Evolutionary conservation across 2,329 filamentous ascomycete species (phyloP), one percentile per base, ranked within the genome.

Genomic region (Sordariomycetes sp.): DNA sequence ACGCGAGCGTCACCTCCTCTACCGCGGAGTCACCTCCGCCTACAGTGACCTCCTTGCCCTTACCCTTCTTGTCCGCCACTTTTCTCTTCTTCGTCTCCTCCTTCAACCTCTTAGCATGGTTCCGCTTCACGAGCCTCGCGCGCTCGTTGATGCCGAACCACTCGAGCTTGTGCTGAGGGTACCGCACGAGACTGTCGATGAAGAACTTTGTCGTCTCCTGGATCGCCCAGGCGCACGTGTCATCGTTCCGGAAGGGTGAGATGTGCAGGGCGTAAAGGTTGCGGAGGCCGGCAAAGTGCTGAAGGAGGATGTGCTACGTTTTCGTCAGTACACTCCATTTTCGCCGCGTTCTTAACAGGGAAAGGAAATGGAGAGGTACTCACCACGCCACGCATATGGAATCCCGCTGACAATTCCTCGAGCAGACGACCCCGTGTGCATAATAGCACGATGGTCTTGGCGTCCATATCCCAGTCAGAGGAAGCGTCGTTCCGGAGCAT

Each of bases 401-500:
- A 77, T 61, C 73, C 77, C 42, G 76, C 70, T 22, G 78, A 78
- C 55, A 85, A 65, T 67, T 85, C 82, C 61, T 79, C 71, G 6
- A 85, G 69, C 15, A 67, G 62, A 52, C 65, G 69, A 1, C 78
- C 81, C 25, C 70, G 72, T 5, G 66, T 71, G 62, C 79, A 81
- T 4, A 84, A 70, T n/a, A 82, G 66, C 57, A 75, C 67, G 58
- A 79, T 74, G 0, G 78, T 75, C 65, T 77, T 80, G 52, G 76
- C 72, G 58, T 84, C 75, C 4, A 76, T 62, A 63, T 84, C 81
- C 84, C 84, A 87, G 6, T 69, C 68, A 7, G 68, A 65, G 1
- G 67, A 66, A 22, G 68, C 64, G 54, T 81, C 74, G 61, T 85
- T 82, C 63, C 80, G 79, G 61, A 86, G 77, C 73, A 84, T 78